A percentile compares a stretch with the other conserved stretches of the same genome.
These are phyloP conservation scores for Paspalum notatum DNA, from an alignment of 176 grass and related monocot genomes.

Conservation along the genomic window DNA sequence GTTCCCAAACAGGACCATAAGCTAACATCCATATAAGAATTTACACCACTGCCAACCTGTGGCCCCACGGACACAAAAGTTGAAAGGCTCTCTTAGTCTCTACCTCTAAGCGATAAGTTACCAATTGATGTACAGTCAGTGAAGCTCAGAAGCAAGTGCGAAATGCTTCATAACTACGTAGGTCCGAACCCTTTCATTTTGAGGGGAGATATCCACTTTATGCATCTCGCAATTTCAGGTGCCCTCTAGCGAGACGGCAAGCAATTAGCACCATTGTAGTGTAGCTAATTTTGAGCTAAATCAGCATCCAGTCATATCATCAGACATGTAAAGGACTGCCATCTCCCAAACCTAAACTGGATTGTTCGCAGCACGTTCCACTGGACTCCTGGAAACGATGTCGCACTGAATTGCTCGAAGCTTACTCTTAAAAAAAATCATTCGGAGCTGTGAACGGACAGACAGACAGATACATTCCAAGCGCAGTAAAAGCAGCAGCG, in stretches of 20 bases:
- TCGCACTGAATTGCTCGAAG: neutral
- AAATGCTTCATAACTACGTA: neutral
- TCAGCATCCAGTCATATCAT: neutral
- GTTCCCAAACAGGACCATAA: no score
- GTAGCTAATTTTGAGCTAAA: neutral
- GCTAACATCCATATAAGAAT: neutral
- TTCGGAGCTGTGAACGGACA: neutral
- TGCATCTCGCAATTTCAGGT: neutral
- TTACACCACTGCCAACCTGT: conserved; percentile 2
- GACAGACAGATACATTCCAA: neutral
- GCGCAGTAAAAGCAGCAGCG: neutral
- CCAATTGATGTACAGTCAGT: neutral
- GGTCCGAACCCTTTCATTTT: neutral
- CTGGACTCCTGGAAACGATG: neutral
- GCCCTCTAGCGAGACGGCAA: neutral
- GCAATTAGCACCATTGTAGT: neutral
- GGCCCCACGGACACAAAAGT: neutral
- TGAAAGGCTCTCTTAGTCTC: neutral
- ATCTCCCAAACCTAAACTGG: neutral
- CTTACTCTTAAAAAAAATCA: neutral
- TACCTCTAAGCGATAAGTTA: neutral
- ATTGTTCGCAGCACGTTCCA: neutral
- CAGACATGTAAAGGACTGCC: neutral
- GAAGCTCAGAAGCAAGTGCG: neutral
- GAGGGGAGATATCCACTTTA: neutral